Conservation (phyloP, 177 flowering plant genomes). For the Telopea speciosissima region DNA sequence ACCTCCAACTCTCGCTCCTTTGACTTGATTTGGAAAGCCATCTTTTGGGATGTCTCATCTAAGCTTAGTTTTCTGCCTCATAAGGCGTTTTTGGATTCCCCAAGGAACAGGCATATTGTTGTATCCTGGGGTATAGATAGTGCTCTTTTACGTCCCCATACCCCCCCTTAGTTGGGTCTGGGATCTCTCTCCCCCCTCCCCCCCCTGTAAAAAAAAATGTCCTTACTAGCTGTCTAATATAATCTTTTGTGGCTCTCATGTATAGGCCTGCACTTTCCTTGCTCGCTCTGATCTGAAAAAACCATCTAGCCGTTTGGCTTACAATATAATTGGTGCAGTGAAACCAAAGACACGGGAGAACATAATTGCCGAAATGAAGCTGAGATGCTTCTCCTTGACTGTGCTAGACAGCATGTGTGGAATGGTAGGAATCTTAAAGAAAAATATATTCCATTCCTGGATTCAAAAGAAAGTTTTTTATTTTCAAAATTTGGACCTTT, state of each 20-base stretch:
- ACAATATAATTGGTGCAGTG: slow-evolving; percentile 63
- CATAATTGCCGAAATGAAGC: slow-evolving; percentile 80
- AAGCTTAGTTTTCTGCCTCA: no score
- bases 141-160: no score
- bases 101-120: no score
- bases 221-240: slow-evolving; percentile 1
- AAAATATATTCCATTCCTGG: slow-evolving; percentile 7
- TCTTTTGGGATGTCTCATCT: no score
- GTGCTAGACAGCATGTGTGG: slow-evolving; percentile 84
- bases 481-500: slow-evolving; percentile 9
- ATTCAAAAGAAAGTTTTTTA: neutral
- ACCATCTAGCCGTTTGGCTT: slow-evolving; percentile 86
- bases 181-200: no score
- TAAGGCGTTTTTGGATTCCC: no score
- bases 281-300: slow-evolving; percentile 86
- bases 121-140: no score
- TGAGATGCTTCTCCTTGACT: slow-evolving; percentile 75
- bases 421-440: slow-evolving; percentile 51
- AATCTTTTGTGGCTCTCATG: neutral
- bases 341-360: slow-evolving; percentile 87
- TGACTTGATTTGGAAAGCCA: no score
- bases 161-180: no score
- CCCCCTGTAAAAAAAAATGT: no score
- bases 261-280: slow-evolving; percentile 91
- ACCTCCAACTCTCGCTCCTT: no score